Evolutionary conservation across 805 yeast genomes (phyloP).

Genomic region (Candida golubevii): DNA sequence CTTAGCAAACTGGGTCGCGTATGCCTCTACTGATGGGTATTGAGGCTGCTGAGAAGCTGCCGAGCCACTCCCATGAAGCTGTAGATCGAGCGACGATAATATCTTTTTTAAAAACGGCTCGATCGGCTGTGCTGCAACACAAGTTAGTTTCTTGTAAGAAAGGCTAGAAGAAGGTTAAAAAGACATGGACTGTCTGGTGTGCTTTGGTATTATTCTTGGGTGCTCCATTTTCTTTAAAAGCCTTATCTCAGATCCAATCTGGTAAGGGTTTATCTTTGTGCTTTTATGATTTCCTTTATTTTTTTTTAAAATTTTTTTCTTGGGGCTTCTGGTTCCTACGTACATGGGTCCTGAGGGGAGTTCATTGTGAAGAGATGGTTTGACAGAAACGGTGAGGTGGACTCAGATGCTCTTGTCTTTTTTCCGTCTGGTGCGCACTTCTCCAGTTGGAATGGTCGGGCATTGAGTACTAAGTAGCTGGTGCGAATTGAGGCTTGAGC

Average conservation of each 20-base stretch:
- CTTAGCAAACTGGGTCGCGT: constrained; percentile 45
- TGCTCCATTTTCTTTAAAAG: too few species aligned
- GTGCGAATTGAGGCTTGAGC: too few species aligned
- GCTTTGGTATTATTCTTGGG: neutral
- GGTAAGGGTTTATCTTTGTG: too few species aligned
- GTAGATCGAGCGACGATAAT: constrained; percentile 33
- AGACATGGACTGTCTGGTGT: neutral
- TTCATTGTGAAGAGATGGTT: neutral
- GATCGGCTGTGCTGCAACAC: constrained; percentile 31
- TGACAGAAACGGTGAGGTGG: too few species aligned
- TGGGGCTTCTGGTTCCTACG: neutral
- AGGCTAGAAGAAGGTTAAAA: neutral
- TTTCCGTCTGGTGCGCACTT: too few species aligned
- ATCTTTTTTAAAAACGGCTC: constrained; percentile 38
- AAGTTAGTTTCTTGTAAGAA: neutral
- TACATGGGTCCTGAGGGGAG: neutral
- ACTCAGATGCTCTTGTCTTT: too few species aligned
- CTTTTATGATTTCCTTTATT: too few species aligned
- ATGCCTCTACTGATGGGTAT: constrained; percentile 33
- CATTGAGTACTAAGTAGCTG: too few species aligned
- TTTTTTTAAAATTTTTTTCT: too few species aligned
- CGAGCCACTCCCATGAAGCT: constrained; percentile 20
- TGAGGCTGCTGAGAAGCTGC: constrained; percentile 8
- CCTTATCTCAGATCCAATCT: too few species aligned
- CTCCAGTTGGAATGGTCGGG: too few species aligned